These are phyloP conservation scores for Cyathus striatus DNA, from an alignment of 768 basidiomycete species.

Conservation along the genomic window DNA sequence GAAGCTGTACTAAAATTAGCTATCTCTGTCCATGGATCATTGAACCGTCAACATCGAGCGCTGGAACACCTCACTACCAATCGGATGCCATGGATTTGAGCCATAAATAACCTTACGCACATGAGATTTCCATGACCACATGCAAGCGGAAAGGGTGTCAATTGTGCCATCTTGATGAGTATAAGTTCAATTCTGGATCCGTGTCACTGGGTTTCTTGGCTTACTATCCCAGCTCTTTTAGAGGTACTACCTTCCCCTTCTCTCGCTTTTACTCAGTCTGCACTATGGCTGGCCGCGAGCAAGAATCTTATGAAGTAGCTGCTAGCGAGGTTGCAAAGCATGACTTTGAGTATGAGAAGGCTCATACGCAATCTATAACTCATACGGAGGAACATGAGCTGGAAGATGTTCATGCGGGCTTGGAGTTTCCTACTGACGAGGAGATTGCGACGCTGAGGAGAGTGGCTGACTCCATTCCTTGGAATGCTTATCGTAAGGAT, in stretches of 20 bases:
- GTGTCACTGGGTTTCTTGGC: too few species aligned
- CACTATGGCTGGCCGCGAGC: slow-evolving; percentile 16
- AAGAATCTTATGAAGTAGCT: slow-evolving; percentile 9
- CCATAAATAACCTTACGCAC: too few species aligned
- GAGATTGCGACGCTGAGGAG: slow-evolving; percentile 54
- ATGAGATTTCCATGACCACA: too few species aligned
- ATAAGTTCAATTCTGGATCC: too few species aligned
- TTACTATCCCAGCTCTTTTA: too few species aligned
- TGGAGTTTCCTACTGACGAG: slow-evolving; percentile 61
- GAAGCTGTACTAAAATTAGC: too few species aligned
- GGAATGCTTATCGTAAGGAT: slow-evolving; percentile 47
- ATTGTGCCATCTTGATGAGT: too few species aligned
- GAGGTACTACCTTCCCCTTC: background rate
- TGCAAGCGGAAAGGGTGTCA: too few species aligned
- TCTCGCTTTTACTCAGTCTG: background rate
- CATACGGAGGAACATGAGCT: slow-evolving; percentile 3
- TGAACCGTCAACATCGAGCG: too few species aligned
- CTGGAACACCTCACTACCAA: too few species aligned
- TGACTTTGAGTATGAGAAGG: slow-evolving; percentile 9
- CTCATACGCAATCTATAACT: slow-evolving; percentile 6
- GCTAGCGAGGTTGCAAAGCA: slow-evolving; percentile 13
- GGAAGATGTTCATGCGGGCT: slow-evolving; percentile 40
- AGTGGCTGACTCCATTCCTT: slow-evolving; percentile 54
- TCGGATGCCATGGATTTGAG: too few species aligned
- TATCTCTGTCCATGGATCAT: too few species aligned